Evolutionary conservation across 768 basidiomycete species (phyloP).

Genomic region (Lactarius hatsudake): DNA sequence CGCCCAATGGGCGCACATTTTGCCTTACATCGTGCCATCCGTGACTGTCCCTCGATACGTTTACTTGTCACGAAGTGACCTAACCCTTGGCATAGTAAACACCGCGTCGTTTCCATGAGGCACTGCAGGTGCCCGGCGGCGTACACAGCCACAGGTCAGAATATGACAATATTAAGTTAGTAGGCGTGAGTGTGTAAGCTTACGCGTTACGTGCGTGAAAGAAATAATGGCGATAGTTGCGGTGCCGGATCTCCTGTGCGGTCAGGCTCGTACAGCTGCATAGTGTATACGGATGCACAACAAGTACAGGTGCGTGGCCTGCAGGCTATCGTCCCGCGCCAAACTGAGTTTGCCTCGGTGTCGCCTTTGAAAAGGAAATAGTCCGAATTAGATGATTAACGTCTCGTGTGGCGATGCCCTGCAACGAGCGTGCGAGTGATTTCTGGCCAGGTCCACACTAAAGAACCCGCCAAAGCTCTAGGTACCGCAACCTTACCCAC

Average conservation of each 20-base stretch:
- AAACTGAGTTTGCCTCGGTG: not conserved
- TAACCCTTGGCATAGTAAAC: not conserved
- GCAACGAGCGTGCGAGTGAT: no score
- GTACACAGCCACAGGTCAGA: not conserved
- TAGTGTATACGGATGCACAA: no score
- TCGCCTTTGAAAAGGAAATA: no score
- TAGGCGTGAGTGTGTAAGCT: not conserved
- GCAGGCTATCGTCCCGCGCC: not conserved
- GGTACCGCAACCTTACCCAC: conserved; percentile 14
- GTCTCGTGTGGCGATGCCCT: no score
- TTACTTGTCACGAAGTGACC: not conserved
- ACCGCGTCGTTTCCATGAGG: not conserved
- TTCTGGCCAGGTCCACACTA: no score
- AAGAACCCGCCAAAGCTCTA: conserved; percentile 31
- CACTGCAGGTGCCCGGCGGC: not conserved
- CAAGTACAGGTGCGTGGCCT: not conserved
- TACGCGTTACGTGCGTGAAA: not conserved
- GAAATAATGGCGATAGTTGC: not conserved
- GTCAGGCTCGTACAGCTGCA: not conserved
- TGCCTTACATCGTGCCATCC: not conserved
- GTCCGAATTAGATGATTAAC: no score
- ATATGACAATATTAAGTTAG: not conserved
- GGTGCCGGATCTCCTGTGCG: not conserved
- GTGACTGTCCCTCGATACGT: not conserved
- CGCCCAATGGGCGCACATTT: not conserved